A percentile compares a stretch with the other conserved stretches of the same genome.
Conservation (phyloP, 306 rosid species). For the Prunus dulcis region DNA sequence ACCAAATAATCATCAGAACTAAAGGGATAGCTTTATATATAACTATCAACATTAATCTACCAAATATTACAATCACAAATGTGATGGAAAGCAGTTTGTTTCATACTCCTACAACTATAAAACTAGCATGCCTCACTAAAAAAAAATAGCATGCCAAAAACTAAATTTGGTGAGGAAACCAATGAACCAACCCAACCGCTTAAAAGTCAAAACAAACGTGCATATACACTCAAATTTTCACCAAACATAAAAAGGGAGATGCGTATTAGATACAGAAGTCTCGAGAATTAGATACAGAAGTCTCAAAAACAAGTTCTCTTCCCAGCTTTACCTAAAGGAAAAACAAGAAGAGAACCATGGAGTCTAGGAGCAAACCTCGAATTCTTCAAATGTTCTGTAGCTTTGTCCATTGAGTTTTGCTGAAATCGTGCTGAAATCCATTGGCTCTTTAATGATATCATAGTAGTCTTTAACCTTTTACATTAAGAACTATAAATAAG, state of each 20-base stretch:
- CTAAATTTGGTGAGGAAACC: background rate
- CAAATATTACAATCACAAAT: background rate
- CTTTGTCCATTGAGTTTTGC: conserved; percentile 20
- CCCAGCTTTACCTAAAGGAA: background rate
- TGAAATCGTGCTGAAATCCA: conserved; percentile 24
- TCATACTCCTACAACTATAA: background rate
- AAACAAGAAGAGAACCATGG: background rate
- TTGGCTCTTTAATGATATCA: conserved; percentile 27
- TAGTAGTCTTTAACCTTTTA: conserved; percentile 24
- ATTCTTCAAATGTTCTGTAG: conserved; percentile 22
- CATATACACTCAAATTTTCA: background rate
- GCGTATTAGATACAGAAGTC: background rate
- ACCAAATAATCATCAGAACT: background rate
- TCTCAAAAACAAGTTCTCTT: background rate
- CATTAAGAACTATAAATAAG: background rate
- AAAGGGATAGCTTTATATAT: background rate
- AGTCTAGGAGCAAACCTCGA: conserved; percentile 22
- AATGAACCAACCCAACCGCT: background rate
- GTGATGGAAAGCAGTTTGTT: background rate
- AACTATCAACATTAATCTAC: background rate
- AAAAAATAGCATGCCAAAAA: background rate
- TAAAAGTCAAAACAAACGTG: background rate
- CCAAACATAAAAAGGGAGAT: background rate
- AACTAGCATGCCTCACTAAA: too few species aligned
- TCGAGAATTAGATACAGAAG: background rate